Evolutionary conservation across 2,329 filamentous ascomycete genomes (phyloP), one percentile per base, ranked within the genome.

Genomic region (Sarocladium kiliense): DNA sequence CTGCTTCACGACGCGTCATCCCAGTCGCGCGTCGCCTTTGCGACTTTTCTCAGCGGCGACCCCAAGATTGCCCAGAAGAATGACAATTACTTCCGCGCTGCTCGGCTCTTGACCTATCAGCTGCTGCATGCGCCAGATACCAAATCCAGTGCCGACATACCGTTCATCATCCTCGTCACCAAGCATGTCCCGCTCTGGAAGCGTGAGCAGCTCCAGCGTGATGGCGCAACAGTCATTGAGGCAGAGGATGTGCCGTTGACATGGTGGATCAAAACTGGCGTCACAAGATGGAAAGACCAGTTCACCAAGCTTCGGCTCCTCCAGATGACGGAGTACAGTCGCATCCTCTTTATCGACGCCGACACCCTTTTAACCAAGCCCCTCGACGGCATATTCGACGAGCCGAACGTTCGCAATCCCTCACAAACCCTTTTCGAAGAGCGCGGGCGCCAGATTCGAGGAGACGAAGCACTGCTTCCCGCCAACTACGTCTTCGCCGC

Each of bases 251-350:
- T 63, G 5, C 59, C 60, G n/a, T 54, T 58, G 1, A 39, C 9
- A 2, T 58, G 67, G 54, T 73, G 70, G 69, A 64, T 74, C 19
- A 64, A 65, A 27, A 68, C 69, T 0, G 67, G 67, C 5, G 65
- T 71, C 5, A 61, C 64, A 2, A 64, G 73, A 39, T 76, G 71
- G 70, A 68, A 69, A 34, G 71, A 76, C 55, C 66, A 71, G 55
- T 73, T 75, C 59, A 71, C 68, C 21, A 76, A 76, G 61, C 65
- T 77, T 16, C 68, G 71, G 11, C 58, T 75, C 5, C 69, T 75
- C 42, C 64, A 73, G 55, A 64, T 73, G 64, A 69, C 66, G 3
- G 60, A 75, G 53, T 77, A 70, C 60, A 65, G 71, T 11, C 66
- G 70, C 4, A 58, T 76, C 25, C 64, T 74, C n/a, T 75, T 74